A percentile compares a stretch with the other conserved stretches of the same genome.
Evolutionary conservation across 129 eudicot genomes (phyloP).

Genomic region (Heracleum sosnowskyi): DNA sequence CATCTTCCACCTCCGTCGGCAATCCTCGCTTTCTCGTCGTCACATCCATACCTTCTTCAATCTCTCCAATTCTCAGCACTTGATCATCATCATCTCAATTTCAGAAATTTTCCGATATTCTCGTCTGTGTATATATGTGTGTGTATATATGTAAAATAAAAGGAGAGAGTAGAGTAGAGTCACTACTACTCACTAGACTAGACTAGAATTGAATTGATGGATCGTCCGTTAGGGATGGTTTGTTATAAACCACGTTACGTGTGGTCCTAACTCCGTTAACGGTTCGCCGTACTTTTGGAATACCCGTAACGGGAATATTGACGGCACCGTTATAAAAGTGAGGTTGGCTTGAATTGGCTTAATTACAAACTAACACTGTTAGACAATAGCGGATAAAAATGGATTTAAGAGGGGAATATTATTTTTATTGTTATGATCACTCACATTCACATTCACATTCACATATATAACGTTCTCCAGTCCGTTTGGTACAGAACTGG

Average conservation of each 20-base stretch:
- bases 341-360: neutral
- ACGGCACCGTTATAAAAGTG: neutral
- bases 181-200: too few species aligned
- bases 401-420: neutral
- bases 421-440: too few species aligned
- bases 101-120: neutral
- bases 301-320: constrained; percentile 7
- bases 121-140: neutral
- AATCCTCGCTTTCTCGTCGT: constrained; percentile 27
- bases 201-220: neutral
- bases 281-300: neutral
- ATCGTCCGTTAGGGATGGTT: constrained; percentile 5
- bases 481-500: constrained; percentile 14
- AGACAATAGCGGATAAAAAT: neutral
- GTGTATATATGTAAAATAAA: neutral
- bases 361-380: neutral
- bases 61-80: constrained; percentile 14
- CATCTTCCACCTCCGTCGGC: constrained; percentile 14
- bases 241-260: neutral
- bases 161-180: neutral
- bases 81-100: too few species aligned
- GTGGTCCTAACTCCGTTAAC: constrained; percentile 13
- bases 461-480: constrained; percentile 7
- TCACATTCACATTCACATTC: constrained; percentile 10
- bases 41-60: constrained; percentile 29